Conservation (phyloP, 306 rosid genomes). For the Sicyos edulis region DNA sequence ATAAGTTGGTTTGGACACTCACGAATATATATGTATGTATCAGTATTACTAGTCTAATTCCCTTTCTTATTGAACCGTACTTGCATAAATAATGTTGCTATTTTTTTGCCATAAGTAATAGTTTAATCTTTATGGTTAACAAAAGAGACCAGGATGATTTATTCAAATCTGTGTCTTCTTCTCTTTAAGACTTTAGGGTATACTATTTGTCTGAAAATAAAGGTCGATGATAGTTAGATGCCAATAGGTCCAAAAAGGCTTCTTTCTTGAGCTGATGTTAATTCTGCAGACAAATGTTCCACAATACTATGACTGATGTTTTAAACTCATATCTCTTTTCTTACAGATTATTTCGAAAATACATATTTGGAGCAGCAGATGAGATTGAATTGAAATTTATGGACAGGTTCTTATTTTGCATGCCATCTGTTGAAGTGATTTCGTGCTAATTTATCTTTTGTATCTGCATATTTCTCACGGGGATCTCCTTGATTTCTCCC, state of each 20-base stretch:
- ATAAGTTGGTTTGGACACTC: no score
- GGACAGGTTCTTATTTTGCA: constrained; percentile 60
- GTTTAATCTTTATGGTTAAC: constrained; percentile 4
- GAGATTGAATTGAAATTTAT: constrained; percentile 89
- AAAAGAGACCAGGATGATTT: not conserved
- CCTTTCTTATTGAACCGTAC: constrained; percentile 4
- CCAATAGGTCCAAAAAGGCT: not conserved
- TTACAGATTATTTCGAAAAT: constrained; percentile 84
- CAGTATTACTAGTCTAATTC: not conserved
- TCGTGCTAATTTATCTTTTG: not conserved
- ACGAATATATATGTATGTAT: no score
- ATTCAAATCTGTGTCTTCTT: not conserved
- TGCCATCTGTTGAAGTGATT: not conserved
- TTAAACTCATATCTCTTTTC: constrained; percentile 18
- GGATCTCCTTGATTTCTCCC: constrained; percentile 8
- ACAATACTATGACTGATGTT: not conserved
- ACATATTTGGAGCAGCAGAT: constrained; percentile 86
- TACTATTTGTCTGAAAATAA: constrained; percentile 4
- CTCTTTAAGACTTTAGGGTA: not conserved
- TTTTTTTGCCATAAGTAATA: not conserved
- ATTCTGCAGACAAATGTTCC: not conserved
- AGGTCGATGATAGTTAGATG: not conserved
- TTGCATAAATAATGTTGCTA: not conserved
- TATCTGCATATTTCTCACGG: not conserved
- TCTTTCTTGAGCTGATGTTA: not conserved